These are phyloP conservation scores for Musa acuminata DNA, from an alignment of 176 grass and related monocot species.

Conservation along the genomic window DNA sequence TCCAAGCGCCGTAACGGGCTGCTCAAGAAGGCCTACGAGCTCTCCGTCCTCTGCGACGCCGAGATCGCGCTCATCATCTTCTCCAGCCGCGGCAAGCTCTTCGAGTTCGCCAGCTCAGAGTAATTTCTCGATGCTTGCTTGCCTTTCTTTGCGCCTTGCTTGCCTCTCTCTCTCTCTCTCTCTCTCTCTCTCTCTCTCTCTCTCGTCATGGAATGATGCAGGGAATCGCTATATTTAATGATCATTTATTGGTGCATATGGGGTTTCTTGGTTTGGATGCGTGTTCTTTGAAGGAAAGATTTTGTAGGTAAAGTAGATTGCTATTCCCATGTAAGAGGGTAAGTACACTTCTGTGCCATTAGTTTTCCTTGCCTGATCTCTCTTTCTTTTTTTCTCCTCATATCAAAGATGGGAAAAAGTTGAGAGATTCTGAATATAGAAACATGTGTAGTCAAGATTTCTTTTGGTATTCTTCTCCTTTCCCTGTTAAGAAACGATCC, in stretches of 20 bases:
- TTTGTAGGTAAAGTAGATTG: background rate
- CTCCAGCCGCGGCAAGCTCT: conserved; percentile 61
- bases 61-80: conserved; percentile 71
- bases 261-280: background rate
- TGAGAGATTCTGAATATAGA: background rate
- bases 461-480: background rate
- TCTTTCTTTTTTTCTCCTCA: background rate
- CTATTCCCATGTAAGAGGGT: background rate
- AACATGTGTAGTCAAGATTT: background rate
- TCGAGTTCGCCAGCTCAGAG: conserved; percentile 44
- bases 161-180: no score
- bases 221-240: background rate
- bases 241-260: background rate
- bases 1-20: conserved; percentile 65
- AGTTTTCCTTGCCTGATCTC: background rate
- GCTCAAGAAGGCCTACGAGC: conserved; percentile 85
- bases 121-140: background rate
- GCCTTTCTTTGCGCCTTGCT: no score
- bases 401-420: conserved; percentile 2
- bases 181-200: no score
- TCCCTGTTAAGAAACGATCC: conserved; percentile 2
- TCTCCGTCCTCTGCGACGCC: conserved; percentile 74
- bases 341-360: background rate
- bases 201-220: background rate
- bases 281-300: background rate